These are phyloP conservation scores for Diutina ranongensis DNA, from an alignment of 1,139 yeast genomes.

Conservation along the genomic window DNA sequence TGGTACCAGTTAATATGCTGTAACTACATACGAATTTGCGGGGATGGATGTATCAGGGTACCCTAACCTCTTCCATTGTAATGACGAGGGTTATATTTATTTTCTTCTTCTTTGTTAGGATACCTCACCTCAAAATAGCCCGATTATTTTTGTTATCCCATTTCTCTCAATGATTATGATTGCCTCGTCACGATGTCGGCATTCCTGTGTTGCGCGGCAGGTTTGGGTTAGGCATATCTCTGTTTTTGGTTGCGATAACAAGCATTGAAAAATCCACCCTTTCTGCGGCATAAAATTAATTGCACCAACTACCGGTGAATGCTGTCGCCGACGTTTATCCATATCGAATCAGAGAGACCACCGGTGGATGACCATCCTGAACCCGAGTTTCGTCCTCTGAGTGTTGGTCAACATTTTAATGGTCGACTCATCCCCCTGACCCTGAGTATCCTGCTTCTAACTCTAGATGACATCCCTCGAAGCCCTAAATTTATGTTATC, in stretches of 20 bases:
- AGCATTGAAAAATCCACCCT: not conserved
- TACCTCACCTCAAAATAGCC: no score
- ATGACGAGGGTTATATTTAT: no score
- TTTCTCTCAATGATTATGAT: no score
- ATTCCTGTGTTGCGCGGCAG: not conserved
- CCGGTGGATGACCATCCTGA: constrained; percentile 34
- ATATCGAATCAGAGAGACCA: not conserved
- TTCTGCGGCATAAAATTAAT: no score
- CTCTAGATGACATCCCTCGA: constrained; percentile 21
- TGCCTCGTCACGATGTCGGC: no score
- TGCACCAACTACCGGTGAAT: not conserved
- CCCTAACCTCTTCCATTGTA: no score
- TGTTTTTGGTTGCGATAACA: not conserved
- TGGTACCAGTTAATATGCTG: no score
- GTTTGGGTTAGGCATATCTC: no score
- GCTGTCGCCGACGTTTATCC: not conserved
- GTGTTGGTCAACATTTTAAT: constrained; percentile 39
- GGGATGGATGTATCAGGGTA: no score
- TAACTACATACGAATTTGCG: no score
- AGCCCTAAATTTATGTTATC: not conserved
- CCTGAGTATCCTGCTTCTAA: constrained; percentile 40
- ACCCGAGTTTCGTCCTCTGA: constrained; percentile 42
- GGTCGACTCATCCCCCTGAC: constrained; percentile 43
- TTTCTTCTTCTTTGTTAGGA: no score
- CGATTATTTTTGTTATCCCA: no score